Evolutionary conservation across 2,329 filamentous ascomycete genomes (phyloP).

Genomic region (Alternaria novae-zelandiae): DNA sequence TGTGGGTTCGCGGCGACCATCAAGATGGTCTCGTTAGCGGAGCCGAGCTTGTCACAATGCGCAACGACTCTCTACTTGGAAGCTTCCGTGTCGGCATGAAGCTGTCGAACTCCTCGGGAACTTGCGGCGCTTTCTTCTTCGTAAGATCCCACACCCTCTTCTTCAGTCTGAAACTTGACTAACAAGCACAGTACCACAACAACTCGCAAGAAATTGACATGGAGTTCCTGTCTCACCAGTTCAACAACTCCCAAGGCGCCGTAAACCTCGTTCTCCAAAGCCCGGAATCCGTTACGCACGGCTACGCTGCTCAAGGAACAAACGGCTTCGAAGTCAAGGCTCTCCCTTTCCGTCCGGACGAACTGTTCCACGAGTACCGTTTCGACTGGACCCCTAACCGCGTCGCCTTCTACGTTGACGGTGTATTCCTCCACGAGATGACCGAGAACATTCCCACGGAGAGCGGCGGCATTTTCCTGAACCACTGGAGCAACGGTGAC

Average conservation of each 20-base stretch:
- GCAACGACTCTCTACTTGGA: constrained; percentile 71
- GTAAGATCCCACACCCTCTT: constrained; percentile 51
- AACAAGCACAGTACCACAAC: constrained; percentile 68
- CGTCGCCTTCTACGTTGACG: constrained; percentile 75
- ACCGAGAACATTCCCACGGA: constrained; percentile 62
- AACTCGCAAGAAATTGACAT: constrained; percentile 83
- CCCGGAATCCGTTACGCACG: constrained; percentile 61
- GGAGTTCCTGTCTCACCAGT: constrained; percentile 75
- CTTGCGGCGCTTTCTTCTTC: constrained; percentile 83
- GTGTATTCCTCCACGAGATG: constrained; percentile 63
- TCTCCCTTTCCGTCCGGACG: constrained; percentile 70
- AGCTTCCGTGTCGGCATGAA: constrained; percentile 73
- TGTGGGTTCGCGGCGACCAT: constrained; percentile 47
- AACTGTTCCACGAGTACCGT: constrained; percentile 76
- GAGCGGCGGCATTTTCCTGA: constrained; percentile 71
- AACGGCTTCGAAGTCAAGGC: constrained; percentile 63
- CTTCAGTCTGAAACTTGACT: neutral
- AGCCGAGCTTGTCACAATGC: constrained; percentile 68
- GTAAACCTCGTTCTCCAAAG: constrained; percentile 81
- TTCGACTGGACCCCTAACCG: constrained; percentile 72
- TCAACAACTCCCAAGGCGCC: constrained; percentile 62
- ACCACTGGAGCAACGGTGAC: constrained; percentile 82
- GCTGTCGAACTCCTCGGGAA: constrained; percentile 66
- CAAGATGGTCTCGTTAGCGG: constrained; percentile 62
- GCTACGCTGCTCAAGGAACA: constrained; percentile 68